phyloP scores from a whole-genome alignment of 1,284 basidiomycete species.

The Cystobasidiaceae sp. region DNA sequence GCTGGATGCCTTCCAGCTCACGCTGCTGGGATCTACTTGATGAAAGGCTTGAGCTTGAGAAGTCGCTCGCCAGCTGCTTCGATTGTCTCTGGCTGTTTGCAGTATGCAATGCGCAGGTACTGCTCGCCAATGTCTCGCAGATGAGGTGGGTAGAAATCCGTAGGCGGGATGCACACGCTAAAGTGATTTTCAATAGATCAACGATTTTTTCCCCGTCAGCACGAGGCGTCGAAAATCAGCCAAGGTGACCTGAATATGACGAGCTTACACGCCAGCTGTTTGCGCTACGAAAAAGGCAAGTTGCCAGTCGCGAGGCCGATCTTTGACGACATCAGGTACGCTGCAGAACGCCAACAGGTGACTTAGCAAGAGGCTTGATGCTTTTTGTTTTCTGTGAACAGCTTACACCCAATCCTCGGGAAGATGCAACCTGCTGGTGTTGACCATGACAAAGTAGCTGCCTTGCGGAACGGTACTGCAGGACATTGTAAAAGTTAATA shows the following conservation, averaged over 20 bases:
- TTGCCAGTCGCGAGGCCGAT: conserved; percentile 82
- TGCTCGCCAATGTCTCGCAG: conserved; percentile 77
- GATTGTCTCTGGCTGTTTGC: conserved; percentile 82
- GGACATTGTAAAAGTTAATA: not conserved
- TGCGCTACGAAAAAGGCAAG: conserved; percentile 50
- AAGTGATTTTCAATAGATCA: not conserved
- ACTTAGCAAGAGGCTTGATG: too few species aligned
- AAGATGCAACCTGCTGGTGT: conserved; percentile 56
- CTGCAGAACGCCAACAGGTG: not conserved
- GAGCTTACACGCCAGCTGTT: conserved; percentile 33
- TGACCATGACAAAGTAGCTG: conserved; percentile 77
- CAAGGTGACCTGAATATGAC: conserved; percentile 52
- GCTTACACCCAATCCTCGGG: conserved; percentile 67
- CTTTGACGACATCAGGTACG: conserved; percentile 66
- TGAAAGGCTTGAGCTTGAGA: conserved; percentile 64
- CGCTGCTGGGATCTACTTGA: conserved; percentile 47
- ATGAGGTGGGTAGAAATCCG: conserved; percentile 72
- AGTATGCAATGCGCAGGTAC: conserved; percentile 84
- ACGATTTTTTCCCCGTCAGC: not conserved
- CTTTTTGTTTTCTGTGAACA: not conserved
- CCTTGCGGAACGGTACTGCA: conserved; percentile 68
- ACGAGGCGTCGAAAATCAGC: not conserved
- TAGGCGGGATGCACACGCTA: conserved; percentile 27
- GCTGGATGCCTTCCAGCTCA: too few species aligned
- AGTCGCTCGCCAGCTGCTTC: conserved; percentile 70